Conservation (phyloP, 768 basidiomycete species). For the Strobilomyces dryophilus region DNA sequence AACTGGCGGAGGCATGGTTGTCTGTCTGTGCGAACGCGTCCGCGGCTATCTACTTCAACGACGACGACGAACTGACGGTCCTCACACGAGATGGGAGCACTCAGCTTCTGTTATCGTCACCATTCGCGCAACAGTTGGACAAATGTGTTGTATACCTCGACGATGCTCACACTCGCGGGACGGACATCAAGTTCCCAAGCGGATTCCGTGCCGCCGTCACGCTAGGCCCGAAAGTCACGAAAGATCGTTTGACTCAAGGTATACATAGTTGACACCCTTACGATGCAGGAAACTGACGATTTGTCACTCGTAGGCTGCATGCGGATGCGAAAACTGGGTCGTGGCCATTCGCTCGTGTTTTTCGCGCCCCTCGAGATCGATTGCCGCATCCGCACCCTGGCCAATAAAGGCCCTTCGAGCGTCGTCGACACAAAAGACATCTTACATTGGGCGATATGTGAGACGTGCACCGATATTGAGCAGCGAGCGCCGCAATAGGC, state of each 20-base stretch:
- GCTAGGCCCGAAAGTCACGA: not conserved
- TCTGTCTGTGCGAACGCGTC: not conserved
- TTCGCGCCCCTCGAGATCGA: constrained; percentile 19
- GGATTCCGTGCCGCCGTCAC: not conserved
- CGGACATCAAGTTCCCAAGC: not conserved
- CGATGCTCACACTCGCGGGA: not conserved
- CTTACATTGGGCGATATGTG: constrained; percentile 40
- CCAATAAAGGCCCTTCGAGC: no score
- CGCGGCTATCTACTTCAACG: not conserved
- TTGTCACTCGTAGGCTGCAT: not conserved
- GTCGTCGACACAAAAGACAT: constrained; percentile 31
- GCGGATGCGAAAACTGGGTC: not conserved
- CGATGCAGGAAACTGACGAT: not conserved
- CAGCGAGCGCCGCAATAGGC: not conserved
- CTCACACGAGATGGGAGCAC: not conserved
- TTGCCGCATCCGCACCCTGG: no score
- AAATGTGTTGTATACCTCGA: not conserved
- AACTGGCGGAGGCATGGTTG: not conserved
- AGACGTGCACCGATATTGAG: not conserved
- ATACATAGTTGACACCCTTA: no score
- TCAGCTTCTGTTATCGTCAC: not conserved
- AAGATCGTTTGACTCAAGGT: not conserved
- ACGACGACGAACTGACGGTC: not conserved
- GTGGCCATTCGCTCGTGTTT: no score
- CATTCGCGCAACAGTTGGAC: not conserved